A percentile compares a stretch with the other conserved stretches of the same genome.
These are phyloP conservation scores for Lecanosticta acicola DNA, from an alignment of 2,329 filamentous ascomycete genomes.

Conservation along the genomic window DNA sequence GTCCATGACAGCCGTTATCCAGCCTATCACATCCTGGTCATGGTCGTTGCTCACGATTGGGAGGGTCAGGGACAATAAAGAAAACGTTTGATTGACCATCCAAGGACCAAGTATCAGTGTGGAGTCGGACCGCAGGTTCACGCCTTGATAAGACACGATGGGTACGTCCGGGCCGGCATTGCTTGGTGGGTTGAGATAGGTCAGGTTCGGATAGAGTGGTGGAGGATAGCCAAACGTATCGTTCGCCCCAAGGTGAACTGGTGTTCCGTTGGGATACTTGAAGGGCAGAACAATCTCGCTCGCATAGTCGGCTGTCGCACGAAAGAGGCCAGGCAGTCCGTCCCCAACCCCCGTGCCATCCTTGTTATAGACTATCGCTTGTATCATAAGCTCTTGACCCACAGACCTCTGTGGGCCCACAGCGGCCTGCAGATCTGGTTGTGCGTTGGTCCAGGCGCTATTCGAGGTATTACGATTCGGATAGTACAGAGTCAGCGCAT, in stretches of 20 bases:
- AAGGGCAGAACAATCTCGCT: conserved; percentile 58
- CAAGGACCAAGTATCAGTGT: conserved; percentile 73
- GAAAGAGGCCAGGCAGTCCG: conserved; percentile 55
- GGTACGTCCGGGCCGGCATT: neutral
- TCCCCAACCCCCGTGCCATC: conserved; percentile 54
- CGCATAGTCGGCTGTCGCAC: conserved; percentile 50
- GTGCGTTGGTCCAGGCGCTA: conserved; percentile 57
- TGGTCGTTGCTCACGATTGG: conserved; percentile 66
- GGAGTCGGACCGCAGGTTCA: conserved; percentile 31
- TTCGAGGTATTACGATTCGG: conserved; percentile 50
- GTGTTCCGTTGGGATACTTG: conserved; percentile 50
- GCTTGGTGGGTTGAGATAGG: conserved; percentile 43
- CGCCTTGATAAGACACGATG: neutral
- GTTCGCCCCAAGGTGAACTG: conserved; percentile 52
- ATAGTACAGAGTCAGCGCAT: conserved; percentile 48
- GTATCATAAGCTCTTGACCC: conserved; percentile 54
- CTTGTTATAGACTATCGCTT: conserved; percentile 67
- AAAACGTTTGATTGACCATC: conserved; percentile 64
- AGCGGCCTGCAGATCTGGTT: conserved; percentile 64
- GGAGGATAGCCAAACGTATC: conserved; percentile 61
- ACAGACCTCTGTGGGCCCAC: conserved; percentile 49
- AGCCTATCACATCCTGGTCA: conserved; percentile 64
- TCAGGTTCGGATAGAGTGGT: conserved; percentile 71
- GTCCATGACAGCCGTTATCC: conserved; percentile 74
- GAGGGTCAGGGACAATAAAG: conserved; percentile 73